Conservation (phyloP, 495 filamentous ascomycete genomes). For the Trichoderma asperelloides region DNA sequence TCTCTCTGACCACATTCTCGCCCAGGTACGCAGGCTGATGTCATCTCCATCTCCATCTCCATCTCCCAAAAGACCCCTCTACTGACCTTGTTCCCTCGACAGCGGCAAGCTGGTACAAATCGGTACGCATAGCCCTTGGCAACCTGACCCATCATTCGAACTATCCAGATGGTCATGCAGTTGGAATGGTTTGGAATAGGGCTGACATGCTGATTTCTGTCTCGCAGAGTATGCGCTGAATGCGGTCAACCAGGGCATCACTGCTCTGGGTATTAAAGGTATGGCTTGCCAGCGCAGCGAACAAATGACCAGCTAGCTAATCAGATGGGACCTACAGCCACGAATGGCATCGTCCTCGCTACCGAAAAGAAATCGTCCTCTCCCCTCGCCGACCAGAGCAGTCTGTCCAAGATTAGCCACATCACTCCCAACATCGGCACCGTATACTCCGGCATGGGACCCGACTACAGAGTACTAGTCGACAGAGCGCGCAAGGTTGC, state of each 20-base stretch:
- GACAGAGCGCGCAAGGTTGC: conserved; percentile 97
- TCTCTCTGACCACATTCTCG: conserved; percentile 98
- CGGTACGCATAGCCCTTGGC: conserved; percentile 38
- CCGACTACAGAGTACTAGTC: conserved; percentile 94
- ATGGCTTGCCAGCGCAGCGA: conserved; percentile 12
- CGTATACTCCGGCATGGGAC: conserved; percentile 99
- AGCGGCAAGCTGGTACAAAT: conserved; percentile 92
- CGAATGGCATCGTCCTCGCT: conserved; percentile 96
- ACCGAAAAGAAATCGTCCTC: conserved; percentile 99
- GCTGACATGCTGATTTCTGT: neutral
- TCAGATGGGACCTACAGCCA: conserved; percentile 47
- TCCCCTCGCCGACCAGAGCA: conserved; percentile 85
- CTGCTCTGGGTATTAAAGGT: conserved; percentile 98
- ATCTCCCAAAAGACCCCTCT: conserved; percentile 8
- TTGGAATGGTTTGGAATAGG: neutral
- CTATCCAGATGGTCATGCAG: too few relatives aligned
- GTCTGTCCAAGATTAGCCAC: conserved; percentile 93
- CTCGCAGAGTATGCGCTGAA: conserved; percentile 92
- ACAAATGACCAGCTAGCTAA: neutral
- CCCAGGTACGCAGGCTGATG: conserved; percentile 64
- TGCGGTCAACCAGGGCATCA: conserved; percentile 98
- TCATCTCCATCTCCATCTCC: conserved; percentile 12
- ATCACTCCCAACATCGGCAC: conserved; percentile 99
- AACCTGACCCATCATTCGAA: neutral
- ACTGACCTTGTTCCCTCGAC: conserved; percentile 36